Evolutionary conservation across 2,329 filamentous ascomycete species (phyloP).

Genomic region (Pestalotiopsis sp.): DNA sequence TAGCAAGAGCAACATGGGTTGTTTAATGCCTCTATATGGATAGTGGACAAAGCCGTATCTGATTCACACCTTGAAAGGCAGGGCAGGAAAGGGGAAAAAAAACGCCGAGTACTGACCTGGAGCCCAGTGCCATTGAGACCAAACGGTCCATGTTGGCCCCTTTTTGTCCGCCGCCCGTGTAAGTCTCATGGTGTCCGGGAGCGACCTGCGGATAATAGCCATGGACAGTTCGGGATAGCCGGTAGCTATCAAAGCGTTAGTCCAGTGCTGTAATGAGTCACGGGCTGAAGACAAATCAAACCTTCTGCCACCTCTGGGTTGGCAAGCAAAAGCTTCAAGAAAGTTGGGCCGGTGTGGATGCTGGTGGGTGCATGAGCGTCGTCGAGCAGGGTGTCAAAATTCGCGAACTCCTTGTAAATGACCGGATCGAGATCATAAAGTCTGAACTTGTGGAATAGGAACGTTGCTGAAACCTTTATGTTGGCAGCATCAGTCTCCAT

Average conservation of each 20-base stretch:
- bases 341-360: not conserved
- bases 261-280: not conserved
- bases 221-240: not conserved
- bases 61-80: too few relatives aligned
- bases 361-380: not conserved
- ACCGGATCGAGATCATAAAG: not conserved
- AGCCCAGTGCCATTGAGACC: too few relatives aligned
- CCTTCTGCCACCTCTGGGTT: not conserved
- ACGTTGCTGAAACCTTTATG: not conserved
- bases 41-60: too few relatives aligned
- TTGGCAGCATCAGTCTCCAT: not conserved
- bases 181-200: not conserved
- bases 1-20: too few relatives aligned
- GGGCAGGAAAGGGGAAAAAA: too few relatives aligned
- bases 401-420: not conserved
- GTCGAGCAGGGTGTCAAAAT: not conserved
- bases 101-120: too few relatives aligned
- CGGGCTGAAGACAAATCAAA: not conserved
- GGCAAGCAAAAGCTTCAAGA: not conserved
- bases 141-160: too few relatives aligned
- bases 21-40: too few relatives aligned
- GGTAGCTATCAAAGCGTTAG: not conserved
- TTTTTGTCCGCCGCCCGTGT: not conserved
- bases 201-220: not conserved
- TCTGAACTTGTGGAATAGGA: not conserved